Evolutionary conservation across 495 filamentous ascomycete genomes (phyloP).

Genomic region (Opeltia flavorubescens): DNA sequence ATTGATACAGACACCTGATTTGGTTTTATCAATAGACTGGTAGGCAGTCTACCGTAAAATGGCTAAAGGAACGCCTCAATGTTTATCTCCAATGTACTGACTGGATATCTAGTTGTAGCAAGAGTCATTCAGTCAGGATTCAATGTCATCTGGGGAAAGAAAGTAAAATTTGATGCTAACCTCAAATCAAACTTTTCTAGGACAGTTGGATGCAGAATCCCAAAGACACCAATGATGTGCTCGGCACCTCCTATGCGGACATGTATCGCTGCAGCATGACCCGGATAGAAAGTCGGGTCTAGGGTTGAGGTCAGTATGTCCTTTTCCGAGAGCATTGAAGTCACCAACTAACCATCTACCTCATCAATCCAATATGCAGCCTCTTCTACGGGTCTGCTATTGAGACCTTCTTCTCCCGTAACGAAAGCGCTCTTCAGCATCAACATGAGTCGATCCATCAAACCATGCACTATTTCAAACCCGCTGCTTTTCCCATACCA

Average conservation of each 20-base stretch:
- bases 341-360: slow-evolving; percentile 45
- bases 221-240: slow-evolving; percentile 68
- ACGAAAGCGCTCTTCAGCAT: slow-evolving; percentile 83
- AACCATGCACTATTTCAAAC: slow-evolving; percentile 90
- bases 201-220: slow-evolving; percentile 84
- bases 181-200: slow-evolving; percentile 86
- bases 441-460: slow-evolving; percentile 79
- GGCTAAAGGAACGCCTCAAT: slow-evolving; percentile 86
- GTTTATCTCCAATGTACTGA: slow-evolving; percentile 90
- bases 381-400: slow-evolving; percentile 38
- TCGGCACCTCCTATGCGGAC: slow-evolving; percentile 56
- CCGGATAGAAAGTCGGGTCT: slow-evolving; percentile 83
- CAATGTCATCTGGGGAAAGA: background rate
- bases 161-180: slow-evolving; percentile 23
- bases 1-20: too few species aligned
- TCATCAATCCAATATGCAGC: slow-evolving; percentile 85
- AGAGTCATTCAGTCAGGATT: slow-evolving; percentile 13
- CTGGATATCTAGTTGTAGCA: slow-evolving; percentile 51
- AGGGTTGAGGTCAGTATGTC: slow-evolving; percentile 1
- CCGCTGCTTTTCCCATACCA: slow-evolving; percentile 91
- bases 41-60: background rate
- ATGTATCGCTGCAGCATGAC: slow-evolving; percentile 74
- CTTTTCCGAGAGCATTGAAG: slow-evolving; percentile 3
- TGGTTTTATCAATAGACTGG: too few species aligned
- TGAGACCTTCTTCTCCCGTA: slow-evolving; percentile 55